phyloP scores from a whole-genome alignment of 2,329 filamentous ascomycete genomes.

The Sporothrix curviconia region DNA sequence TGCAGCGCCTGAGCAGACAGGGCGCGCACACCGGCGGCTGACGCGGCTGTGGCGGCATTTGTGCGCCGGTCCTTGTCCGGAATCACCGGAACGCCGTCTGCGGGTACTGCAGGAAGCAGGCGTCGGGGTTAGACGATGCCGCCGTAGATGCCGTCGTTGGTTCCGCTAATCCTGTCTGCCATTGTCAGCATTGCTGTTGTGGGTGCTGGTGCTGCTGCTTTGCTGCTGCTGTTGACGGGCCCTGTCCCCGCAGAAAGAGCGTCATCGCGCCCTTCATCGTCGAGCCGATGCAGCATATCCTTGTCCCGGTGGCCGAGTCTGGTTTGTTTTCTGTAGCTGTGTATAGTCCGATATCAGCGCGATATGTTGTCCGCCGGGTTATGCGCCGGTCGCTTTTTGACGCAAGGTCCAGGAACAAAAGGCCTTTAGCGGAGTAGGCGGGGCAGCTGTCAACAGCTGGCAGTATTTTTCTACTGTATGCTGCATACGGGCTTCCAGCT shows the following conservation, averaged over 20 bases:
- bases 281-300: conserved; percentile 14
- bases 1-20: conserved; percentile 76
- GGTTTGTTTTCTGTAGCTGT: neutral
- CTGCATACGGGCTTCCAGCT: no score
- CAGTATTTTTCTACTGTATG: neutral
- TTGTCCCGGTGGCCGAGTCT: neutral
- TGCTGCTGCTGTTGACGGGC: neutral
- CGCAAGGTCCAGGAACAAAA: neutral
- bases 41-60: conserved; percentile 63
- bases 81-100: conserved; percentile 24
- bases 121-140: conserved; percentile 24
- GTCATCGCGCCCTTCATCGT: conserved; percentile 19
- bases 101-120: conserved; percentile 40
- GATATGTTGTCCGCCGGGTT: neutral
- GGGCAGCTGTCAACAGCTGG: conserved; percentile 14
- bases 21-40: conserved; percentile 76
- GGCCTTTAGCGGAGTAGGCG: neutral
- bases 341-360: neutral
- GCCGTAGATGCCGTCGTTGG: conserved; percentile 5
- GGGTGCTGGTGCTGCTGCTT: neutral
- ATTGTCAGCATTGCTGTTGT: neutral
- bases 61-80: conserved; percentile 43
- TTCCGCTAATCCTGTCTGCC: neutral
- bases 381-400: neutral
- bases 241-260: conserved; percentile 10